These are phyloP conservation scores for Umbelopsis vinacea DNA, from an alignment of 192 early-diverging fungal genomes.

Conservation along the genomic window DNA sequence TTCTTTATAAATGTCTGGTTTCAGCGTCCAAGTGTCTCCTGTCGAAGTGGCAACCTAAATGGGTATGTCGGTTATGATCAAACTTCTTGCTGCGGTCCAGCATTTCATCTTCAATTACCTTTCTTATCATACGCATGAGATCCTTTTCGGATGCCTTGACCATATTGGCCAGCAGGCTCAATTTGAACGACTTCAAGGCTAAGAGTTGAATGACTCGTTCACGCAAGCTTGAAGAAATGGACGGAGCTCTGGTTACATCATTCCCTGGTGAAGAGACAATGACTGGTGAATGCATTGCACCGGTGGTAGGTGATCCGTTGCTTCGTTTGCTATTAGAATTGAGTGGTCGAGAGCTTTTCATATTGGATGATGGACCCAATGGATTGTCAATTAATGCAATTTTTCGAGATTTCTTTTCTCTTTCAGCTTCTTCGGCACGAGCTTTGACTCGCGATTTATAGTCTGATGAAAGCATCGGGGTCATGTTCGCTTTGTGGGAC, in stretches of 20 bases:
- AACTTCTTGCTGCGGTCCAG: not conserved
- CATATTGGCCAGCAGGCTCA: not conserved
- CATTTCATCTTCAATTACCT: not conserved
- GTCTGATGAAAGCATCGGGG: conserved; percentile 8
- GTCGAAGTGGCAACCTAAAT: conserved; percentile 17
- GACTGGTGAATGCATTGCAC: conserved; percentile 14
- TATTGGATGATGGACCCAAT: not conserved
- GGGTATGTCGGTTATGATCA: not conserved
- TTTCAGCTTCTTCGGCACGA: conserved; percentile 21
- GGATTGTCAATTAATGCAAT: conserved; percentile 9
- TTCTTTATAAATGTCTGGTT: conserved; percentile 29
- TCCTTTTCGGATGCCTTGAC: conserved; percentile 16
- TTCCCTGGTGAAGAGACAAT: conserved; percentile 12
- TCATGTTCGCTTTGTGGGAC: conserved; percentile 16
- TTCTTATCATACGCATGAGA: conserved; percentile 9
- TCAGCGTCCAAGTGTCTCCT: conserved; percentile 25
- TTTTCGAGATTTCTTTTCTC: conserved; percentile 17
- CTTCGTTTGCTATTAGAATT: not conserved
- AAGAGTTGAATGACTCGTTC: conserved; percentile 16
- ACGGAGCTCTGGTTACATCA: not conserved
- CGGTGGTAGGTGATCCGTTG: not conserved
- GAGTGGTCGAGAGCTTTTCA: not conserved
- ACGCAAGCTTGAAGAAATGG: not conserved
- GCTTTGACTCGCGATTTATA: conserved; percentile 18
- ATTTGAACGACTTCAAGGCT: conserved; percentile 4